A percentile compares a stretch with the other conserved stretches of the same genome.
phyloP scores from a whole-genome alignment of 495 filamentous ascomycete species.

The Hyaloscypha bicolor region DNA sequence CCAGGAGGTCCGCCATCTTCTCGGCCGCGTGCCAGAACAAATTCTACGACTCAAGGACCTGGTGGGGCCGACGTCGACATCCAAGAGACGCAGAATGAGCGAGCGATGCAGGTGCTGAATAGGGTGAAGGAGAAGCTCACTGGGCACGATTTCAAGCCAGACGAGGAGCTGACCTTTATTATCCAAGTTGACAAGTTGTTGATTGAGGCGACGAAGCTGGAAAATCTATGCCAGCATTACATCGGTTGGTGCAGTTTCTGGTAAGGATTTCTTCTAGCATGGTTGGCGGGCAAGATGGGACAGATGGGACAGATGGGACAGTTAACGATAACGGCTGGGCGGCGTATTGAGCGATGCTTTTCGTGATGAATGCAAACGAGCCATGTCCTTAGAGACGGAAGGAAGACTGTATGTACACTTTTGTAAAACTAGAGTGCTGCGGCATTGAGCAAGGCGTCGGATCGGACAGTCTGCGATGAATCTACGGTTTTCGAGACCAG shows the following conservation, averaged over 20 bases:
- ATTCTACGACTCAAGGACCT: slow-evolving; percentile 43
- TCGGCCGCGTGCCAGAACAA: slow-evolving; percentile 56
- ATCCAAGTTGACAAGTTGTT: slow-evolving; percentile 93
- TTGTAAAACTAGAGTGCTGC: not conserved
- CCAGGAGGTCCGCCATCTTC: slow-evolving; percentile 52
- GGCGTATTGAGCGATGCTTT: slow-evolving; percentile 7
- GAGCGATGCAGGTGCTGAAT: slow-evolving; percentile 88
- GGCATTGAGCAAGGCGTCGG: slow-evolving; percentile 5
- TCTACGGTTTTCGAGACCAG: not conserved
- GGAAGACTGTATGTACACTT: slow-evolving; percentile 7
- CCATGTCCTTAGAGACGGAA: not conserved
- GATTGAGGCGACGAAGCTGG: slow-evolving; percentile 90
- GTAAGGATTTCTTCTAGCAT: slow-evolving; percentile 42
- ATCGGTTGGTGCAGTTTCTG: slow-evolving; percentile 97
- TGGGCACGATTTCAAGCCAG: slow-evolving; percentile 63
- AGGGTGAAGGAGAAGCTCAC: slow-evolving; percentile 95
- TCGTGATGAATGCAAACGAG: not conserved
- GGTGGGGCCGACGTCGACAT: slow-evolving; percentile 46
- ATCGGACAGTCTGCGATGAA: not conserved
- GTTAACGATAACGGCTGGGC: slow-evolving; percentile 1
- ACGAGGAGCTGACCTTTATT: slow-evolving; percentile 82
- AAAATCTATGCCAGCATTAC: slow-evolving; percentile 98
- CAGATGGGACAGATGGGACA: not conserved
- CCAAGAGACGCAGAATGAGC: slow-evolving; percentile 85
- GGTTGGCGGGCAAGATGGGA: not conserved